These are phyloP conservation scores for Hortaea sp. DNA, from an alignment of 2,329 filamentous ascomycete species.

Conservation along the genomic window DNA sequence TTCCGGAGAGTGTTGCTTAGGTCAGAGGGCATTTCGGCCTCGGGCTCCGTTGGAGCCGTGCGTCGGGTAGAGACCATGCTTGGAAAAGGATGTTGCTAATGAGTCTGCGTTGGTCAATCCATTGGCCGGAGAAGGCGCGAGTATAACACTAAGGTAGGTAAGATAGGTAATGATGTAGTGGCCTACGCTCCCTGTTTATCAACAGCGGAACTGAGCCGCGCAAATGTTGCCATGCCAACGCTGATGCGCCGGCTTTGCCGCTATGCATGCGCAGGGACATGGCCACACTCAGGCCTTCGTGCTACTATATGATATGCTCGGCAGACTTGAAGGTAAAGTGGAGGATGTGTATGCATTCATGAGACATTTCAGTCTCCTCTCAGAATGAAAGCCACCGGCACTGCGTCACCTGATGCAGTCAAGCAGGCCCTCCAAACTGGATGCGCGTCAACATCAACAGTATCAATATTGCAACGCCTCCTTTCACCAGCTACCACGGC, in stretches of 20 bases:
- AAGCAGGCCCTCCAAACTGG: constrained; percentile 10
- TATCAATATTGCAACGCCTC: constrained; percentile 14
- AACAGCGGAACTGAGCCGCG: background rate
- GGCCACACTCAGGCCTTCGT: too few species aligned
- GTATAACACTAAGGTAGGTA: background rate
- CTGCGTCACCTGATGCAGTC: constrained; percentile 2
- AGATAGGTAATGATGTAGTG: background rate
- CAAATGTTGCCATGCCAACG: background rate
- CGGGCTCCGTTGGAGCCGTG: constrained; percentile 15
- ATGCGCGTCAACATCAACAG: constrained; percentile 13
- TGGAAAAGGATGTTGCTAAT: background rate
- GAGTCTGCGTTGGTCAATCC: background rate
- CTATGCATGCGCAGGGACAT: too few species aligned
- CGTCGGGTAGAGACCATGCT: constrained; percentile 27
- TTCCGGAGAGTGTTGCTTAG: constrained; percentile 16
- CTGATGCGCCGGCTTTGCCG: background rate
- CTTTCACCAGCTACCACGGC: constrained; percentile 9
- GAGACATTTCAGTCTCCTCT: background rate
- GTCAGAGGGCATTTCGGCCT: constrained; percentile 7
- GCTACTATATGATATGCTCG: too few species aligned
- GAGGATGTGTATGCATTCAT: background rate
- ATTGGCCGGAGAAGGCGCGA: background rate
- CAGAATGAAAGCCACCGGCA: background rate
- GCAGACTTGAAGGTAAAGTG: background rate
- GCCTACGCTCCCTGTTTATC: background rate